These are phyloP conservation scores for Pharnaceum exiguum DNA, from an alignment of 148 eudicot genomes.

Conservation along the genomic window DNA sequence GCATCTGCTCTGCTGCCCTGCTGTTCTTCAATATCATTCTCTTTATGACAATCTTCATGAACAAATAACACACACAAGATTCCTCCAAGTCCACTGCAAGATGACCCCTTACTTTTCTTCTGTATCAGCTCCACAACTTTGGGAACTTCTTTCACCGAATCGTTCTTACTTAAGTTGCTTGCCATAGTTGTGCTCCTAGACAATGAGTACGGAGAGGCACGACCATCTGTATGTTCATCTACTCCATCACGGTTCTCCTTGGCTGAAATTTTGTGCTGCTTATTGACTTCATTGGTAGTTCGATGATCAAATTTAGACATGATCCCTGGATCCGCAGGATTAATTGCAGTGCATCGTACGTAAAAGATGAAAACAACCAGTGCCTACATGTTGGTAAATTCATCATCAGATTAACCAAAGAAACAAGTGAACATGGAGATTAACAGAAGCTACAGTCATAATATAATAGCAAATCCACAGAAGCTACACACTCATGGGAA, in stretches of 20 bases:
- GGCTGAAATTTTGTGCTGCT: conserved; percentile 31
- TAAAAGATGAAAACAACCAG: conserved; percentile 80
- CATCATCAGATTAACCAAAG: conserved; percentile 3
- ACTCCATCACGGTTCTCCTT: conserved; percentile 36
- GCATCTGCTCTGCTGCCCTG: conserved; percentile 73
- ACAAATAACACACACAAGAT: conserved; percentile 66
- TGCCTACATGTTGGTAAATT: conserved; percentile 44
- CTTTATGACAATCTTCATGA: conserved; percentile 74
- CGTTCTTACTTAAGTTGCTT: conserved; percentile 64
- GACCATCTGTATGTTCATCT: conserved; percentile 44
- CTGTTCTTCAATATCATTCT: conserved; percentile 47
- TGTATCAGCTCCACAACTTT: conserved; percentile 25
- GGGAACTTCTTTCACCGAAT: conserved; percentile 45
- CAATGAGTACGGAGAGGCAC: conserved; percentile 62
- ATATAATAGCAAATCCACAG: not conserved
- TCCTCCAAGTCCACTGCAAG: conserved; percentile 44
- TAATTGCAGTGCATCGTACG: conserved; percentile 83
- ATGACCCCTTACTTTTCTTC: conserved; percentile 25
- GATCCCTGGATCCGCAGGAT: conserved; percentile 97
- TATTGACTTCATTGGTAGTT: conserved; percentile 14
- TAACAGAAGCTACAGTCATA: not conserved
- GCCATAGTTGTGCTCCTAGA: conserved; percentile 68
- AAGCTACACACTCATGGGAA: not conserved
- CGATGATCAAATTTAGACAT: conserved; percentile 55
- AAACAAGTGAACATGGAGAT: conserved; percentile 3